Conservation (phyloP, 306 rosid genomes). For the Morella rubra region DNA sequence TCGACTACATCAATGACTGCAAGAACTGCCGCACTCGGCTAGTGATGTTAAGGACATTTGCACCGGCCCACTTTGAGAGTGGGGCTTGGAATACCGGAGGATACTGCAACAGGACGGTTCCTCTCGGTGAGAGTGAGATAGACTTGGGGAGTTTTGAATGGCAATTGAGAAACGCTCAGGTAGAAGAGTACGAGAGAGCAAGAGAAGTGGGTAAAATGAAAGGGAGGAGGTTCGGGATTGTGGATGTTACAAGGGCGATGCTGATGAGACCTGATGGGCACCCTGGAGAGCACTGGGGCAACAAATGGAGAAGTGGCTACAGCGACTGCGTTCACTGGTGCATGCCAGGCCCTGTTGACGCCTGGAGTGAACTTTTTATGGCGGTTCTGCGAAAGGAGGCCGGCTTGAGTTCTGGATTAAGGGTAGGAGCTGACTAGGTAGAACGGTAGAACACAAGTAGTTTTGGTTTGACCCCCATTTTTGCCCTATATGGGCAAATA, state of each 20-base stretch:
- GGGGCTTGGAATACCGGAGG: conserved; percentile 88
- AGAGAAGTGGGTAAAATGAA: conserved; percentile 26
- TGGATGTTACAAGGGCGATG: conserved; percentile 79
- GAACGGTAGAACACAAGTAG: background rate
- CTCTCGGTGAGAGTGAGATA: conserved; percentile 33
- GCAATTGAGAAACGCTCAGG: conserved; percentile 55
- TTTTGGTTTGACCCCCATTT: no score
- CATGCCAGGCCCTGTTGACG: conserved; percentile 84
- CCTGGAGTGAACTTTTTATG: conserved; percentile 70
- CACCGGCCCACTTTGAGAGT: conserved; percentile 78
- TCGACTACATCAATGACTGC: conserved; percentile 43
- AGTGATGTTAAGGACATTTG: conserved; percentile 72
- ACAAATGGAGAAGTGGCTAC: conserved; percentile 78
- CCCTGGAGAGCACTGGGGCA: conserved; percentile 72
- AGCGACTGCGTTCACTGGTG: conserved; percentile 98
- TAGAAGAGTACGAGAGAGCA: conserved; percentile 58
- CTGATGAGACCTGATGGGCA: conserved; percentile 87
- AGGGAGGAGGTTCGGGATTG: conserved; percentile 39
- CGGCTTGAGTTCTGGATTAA: conserved; percentile 23
- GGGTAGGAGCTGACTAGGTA: background rate
- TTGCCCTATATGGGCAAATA: background rate
- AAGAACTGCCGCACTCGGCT: conserved; percentile 36
- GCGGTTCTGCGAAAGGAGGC: conserved; percentile 40
- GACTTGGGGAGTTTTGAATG: conserved; percentile 45
- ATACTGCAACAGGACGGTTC: conserved; percentile 66